Evolutionary conservation across 345 rosid species (phyloP).

Genomic region (Eucalyptus pauciflora): DNA sequence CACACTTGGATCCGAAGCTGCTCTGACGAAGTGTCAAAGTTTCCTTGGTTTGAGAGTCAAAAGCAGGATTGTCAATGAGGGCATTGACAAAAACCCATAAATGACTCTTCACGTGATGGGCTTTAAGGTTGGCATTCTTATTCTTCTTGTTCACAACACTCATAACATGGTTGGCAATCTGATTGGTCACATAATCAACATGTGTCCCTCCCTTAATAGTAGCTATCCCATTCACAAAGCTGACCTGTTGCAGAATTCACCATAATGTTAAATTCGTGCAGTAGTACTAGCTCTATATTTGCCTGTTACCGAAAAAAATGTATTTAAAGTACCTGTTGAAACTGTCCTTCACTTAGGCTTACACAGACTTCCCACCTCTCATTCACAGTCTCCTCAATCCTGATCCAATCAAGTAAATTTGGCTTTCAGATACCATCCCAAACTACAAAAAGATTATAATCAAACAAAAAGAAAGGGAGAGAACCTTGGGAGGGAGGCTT

Average conservation of each 20-base stretch:
- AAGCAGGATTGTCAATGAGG: conserved; percentile 97
- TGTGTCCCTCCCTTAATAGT: conserved; percentile 98
- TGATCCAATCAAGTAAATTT: conserved; percentile 8
- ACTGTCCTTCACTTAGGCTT: conserved; percentile 80
- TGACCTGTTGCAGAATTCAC: conserved; percentile 43
- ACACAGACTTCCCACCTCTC: conserved; percentile 92
- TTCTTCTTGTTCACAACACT: conserved; percentile 70
- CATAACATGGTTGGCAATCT: conserved; percentile 74
- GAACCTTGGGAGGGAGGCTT: not conserved
- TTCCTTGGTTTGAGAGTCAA: conserved; percentile 99
- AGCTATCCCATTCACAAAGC: conserved; percentile 86
- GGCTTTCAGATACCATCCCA: not conserved
- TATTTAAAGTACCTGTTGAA: conserved; percentile 61
- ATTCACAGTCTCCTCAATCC: conserved; percentile 58
- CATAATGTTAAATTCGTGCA: not conserved
- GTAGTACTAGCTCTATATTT: not conserved
- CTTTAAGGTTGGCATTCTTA: conserved; percentile 69
- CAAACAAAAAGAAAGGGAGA: not conserved
- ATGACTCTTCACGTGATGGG: conserved; percentile 78
- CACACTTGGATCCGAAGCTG: conserved; percentile 92
- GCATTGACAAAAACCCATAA: conserved; percentile 97
- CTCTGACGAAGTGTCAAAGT: conserved; percentile 91
- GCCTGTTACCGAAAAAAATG: not conserved
- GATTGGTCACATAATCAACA: conserved; percentile 84
- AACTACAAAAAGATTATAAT: not conserved